phyloP scores from a whole-genome alignment of 129 eudicot species.

The Logfia minima region DNA sequence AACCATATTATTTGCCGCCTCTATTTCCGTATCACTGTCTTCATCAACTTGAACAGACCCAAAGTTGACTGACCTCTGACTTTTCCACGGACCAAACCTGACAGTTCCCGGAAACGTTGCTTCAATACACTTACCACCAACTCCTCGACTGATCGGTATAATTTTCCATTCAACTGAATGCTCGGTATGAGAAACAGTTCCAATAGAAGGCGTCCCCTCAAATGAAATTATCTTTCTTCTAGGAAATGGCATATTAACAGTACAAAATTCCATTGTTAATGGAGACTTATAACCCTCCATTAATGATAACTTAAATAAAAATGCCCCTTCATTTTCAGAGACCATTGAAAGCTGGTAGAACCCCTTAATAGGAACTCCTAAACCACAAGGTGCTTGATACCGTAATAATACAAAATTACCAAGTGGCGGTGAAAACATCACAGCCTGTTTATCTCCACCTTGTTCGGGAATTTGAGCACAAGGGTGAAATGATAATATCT shows the following conservation, averaged over 20 bases:
- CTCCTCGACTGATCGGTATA: conserved; percentile 67
- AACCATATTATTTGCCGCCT: conserved; percentile 54
- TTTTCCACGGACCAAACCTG: conserved; percentile 75
- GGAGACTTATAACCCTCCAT: conserved; percentile 92
- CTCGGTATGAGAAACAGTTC: conserved; percentile 70
- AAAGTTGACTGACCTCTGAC: conserved; percentile 47
- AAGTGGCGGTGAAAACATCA: conserved; percentile 65
- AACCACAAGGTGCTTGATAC: conserved; percentile 58
- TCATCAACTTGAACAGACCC: conserved; percentile 61
- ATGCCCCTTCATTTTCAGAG: conserved; percentile 99
- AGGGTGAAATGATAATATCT: conserved; percentile 80
- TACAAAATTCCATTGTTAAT: conserved; percentile 76
- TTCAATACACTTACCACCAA: conserved; percentile 84
- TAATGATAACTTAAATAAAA: conserved; percentile 67
- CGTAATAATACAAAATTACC: conserved; percentile 85
- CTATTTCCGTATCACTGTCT: conserved; percentile 83
- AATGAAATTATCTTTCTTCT: conserved; percentile 71
- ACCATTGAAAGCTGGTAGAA: conserved; percentile 99
- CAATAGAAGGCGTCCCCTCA: conserved; percentile 91
- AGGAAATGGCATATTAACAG: conserved; percentile 96
- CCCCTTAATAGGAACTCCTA: conserved; percentile 83
- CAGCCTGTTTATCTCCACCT: conserved; percentile 52
- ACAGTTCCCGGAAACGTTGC: conserved; percentile 93
- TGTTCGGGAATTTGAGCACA: conserved; percentile 99
- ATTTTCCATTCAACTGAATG: conserved; percentile 95